Percentiles rank a stretch among this genome's conserved stretches.
Conservation (phyloP, 2,329 filamentous ascomycete genomes). For the Paecilomyces variotii region DNA sequence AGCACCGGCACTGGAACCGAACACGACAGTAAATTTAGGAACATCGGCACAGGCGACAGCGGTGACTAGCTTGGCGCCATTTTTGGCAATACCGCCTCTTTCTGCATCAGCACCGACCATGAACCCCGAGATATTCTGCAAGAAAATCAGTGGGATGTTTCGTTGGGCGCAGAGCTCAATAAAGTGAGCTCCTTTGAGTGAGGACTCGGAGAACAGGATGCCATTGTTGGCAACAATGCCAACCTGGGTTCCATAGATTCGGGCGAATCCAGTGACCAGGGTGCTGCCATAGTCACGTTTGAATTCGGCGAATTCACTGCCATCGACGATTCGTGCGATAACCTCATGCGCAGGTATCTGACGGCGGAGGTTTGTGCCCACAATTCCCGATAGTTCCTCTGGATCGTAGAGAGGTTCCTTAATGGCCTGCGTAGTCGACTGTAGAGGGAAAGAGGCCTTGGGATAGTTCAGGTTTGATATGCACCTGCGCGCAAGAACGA, state of each 20-base stretch:
- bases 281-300: conserved; percentile 86
- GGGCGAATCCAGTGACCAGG: conserved; percentile 83
- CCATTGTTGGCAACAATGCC: conserved; percentile 95
- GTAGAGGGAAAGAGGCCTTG: conserved; percentile 30
- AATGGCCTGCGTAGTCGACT: conserved; percentile 32
- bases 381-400: conserved; percentile 76
- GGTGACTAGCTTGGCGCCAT: conserved; percentile 92
- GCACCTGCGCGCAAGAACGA: conserved; percentile 75
- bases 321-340: conserved; percentile 87
- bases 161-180: conserved; percentile 90
- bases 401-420: conserved; percentile 73
- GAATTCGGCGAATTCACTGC: conserved; percentile 85
- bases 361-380: conserved; percentile 79
- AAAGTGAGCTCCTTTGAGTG: conserved; percentile 93
- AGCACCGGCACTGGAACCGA: conserved; percentile 87
- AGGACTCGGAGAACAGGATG: conserved; percentile 81
- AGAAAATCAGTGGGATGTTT: conserved; percentile 79
- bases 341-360: conserved; percentile 82
- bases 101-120: conserved; percentile 95
- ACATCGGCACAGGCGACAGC: conserved; percentile 91
- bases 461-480: conserved; percentile 89
- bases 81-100: conserved; percentile 92
- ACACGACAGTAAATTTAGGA: conserved; percentile 92
- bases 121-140: conserved; percentile 96
- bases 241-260: conserved; percentile 81